These are phyloP conservation scores for Epichloe scottii DNA, from an alignment of 2,329 filamentous ascomycete species.

Conservation along the genomic window DNA sequence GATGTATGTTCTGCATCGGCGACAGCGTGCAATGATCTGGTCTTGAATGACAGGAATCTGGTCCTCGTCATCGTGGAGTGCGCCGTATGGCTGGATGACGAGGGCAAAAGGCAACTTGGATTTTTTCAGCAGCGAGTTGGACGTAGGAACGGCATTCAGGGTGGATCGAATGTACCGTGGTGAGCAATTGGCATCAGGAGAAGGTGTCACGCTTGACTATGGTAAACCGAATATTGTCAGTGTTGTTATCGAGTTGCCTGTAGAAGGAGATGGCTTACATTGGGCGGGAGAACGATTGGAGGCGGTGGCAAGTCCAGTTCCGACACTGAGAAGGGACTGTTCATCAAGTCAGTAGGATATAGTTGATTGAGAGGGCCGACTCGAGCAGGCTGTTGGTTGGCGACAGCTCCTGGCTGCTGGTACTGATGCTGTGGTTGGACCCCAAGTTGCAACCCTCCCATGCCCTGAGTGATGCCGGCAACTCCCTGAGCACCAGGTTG, in stretches of 20 bases:
- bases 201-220: slow-evolving; percentile 81
- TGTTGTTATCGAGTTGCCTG: background rate
- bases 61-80: slow-evolving; percentile 87
- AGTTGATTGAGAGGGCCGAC: slow-evolving; percentile 65
- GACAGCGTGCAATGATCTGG: slow-evolving; percentile 92
- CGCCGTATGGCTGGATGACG: slow-evolving; percentile 88
- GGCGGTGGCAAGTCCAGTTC: slow-evolving; percentile 88
- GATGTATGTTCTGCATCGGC: slow-evolving; percentile 93
- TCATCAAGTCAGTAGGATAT: slow-evolving; percentile 81
- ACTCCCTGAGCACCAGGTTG: slow-evolving; percentile 34
- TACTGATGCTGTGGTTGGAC: slow-evolving; percentile 29
- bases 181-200: slow-evolving; percentile 80
- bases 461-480: slow-evolving; percentile 67
- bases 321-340: slow-evolving; percentile 84
- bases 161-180: slow-evolving; percentile 93
- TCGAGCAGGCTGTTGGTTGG: slow-evolving; percentile 24
- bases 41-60: slow-evolving; percentile 85
- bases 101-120: slow-evolving; percentile 91
- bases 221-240: slow-evolving; percentile 23
- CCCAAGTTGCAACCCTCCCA: slow-evolving; percentile 75
- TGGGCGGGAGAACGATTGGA: slow-evolving; percentile 78
- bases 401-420: slow-evolving; percentile 30
- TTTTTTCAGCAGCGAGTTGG: slow-evolving; percentile 87
- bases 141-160: slow-evolving; percentile 85
- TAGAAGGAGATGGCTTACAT: slow-evolving; percentile 47